A percentile compares a stretch with the other conserved stretches of the same genome.
Conservation (phyloP, 306 rosid genomes). For the Fagus sylvatica region DNA sequence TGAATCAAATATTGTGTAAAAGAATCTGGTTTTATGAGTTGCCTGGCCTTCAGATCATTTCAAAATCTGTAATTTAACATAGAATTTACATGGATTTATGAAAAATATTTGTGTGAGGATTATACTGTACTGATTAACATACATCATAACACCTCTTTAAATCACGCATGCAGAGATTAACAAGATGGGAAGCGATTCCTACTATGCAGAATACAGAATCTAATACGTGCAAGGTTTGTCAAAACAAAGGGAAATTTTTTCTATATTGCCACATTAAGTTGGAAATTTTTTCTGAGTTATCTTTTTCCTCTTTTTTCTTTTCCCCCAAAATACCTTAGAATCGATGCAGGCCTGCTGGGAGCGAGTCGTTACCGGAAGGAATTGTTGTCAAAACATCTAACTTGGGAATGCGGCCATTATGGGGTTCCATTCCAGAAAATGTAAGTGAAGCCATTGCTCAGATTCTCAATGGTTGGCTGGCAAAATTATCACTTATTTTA, state of each 20-base stretch:
- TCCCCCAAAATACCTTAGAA: conserved; percentile 22
- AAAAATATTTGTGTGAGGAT: not conserved
- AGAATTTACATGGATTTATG: not conserved
- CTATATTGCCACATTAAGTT: not conserved
- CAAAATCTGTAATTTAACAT: not conserved
- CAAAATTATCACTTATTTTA: not conserved
- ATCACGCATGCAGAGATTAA: conserved; percentile 53
- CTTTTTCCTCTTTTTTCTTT: not conserved
- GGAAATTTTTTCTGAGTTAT: not conserved
- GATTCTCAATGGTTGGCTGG: not conserved
- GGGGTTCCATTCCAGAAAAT: conserved; percentile 39
- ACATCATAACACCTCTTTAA: conserved; percentile 11
- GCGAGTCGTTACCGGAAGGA: conserved; percentile 47
- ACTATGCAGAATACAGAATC: conserved; percentile 29
- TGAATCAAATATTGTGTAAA: not conserved
- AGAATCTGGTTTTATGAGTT: not conserved
- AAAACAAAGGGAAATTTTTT: not conserved
- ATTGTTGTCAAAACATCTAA: conserved; percentile 42
- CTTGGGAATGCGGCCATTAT: conserved; percentile 43
- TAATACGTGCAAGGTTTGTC: conserved; percentile 64
- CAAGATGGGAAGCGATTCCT: conserved; percentile 61
- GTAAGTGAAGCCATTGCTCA: conserved; percentile 21
- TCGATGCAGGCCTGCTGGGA: conserved; percentile 36
- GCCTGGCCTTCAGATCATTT: not conserved
- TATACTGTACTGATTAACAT: not conserved